Percentiles rank a stretch among this genome's conserved stretches.
Conservation (phyloP, 257 asterid species). For the Fraxinus americana region DNA sequence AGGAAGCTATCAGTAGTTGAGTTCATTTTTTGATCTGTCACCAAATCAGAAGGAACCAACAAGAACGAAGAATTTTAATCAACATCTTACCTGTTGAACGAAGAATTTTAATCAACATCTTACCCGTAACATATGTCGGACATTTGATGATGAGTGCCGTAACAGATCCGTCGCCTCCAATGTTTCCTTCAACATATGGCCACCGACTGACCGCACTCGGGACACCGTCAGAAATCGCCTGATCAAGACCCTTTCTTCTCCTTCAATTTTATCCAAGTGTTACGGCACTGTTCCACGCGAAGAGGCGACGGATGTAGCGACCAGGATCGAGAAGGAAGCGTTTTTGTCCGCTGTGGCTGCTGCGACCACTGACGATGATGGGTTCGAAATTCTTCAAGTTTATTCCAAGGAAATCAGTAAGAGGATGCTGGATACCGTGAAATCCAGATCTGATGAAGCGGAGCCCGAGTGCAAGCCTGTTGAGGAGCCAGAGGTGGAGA, state of each 20-base stretch:
- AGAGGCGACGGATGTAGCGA: slow-evolving; percentile 67
- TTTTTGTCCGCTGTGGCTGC: slow-evolving; percentile 48
- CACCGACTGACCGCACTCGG: slow-evolving; percentile 60
- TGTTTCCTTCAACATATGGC: too few species aligned
- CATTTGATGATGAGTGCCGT: too few species aligned
- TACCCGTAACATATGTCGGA: too few species aligned
- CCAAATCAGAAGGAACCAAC: background rate
- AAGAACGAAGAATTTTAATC: background rate
- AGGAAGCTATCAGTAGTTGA: background rate
- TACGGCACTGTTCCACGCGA: slow-evolving; percentile 75
- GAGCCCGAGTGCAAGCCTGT: background rate
- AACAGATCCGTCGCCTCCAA: too few species aligned
- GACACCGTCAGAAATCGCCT: slow-evolving; percentile 80
- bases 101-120: too few species aligned
- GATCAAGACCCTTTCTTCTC: slow-evolving; percentile 68
- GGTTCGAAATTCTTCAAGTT: slow-evolving; percentile 75
- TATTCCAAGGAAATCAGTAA: slow-evolving; percentile 88
- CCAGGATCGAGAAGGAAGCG: slow-evolving; percentile 72
- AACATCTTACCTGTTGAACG: slow-evolving; percentile 81
- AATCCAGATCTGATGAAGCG: background rate
- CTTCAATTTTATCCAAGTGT: slow-evolving; percentile 76
- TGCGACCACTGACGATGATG: slow-evolving; percentile 54
- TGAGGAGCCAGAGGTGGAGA: slow-evolving; percentile 24
- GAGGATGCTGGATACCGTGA: slow-evolving; percentile 74
- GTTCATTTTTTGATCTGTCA: background rate